Percentiles rank a stretch among this genome's conserved stretches.
These are phyloP conservation scores for Dentipellis sp. DNA, from an alignment of 768 basidiomycete genomes.

Conservation along the genomic window DNA sequence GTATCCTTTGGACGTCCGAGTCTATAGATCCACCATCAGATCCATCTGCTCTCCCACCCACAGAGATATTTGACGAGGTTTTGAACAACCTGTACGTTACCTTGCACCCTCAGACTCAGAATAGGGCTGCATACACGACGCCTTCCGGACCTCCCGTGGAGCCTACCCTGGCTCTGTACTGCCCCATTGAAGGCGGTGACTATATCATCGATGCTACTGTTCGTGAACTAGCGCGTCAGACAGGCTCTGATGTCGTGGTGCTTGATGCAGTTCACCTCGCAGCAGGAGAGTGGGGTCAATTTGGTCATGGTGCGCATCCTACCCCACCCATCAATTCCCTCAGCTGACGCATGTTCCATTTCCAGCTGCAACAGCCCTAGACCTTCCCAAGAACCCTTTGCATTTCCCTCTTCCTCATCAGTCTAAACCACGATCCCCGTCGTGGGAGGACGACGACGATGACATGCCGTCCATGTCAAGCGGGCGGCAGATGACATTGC, in stretches of 20 bases:
- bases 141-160: conserved; percentile 49
- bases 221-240: conserved; percentile 61
- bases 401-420: conserved; percentile 37
- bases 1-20: conserved; percentile 56
- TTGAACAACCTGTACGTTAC: conserved; percentile 68
- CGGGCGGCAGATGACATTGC: conserved; percentile 40
- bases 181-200: conserved; percentile 83
- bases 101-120: conserved; percentile 76
- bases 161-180: conserved; percentile 80
- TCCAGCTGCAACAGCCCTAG: conserved; percentile 59
- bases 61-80: conserved; percentile 68
- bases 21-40: conserved; percentile 23
- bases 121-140: conserved; percentile 54
- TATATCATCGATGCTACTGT: conserved; percentile 76
- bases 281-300: conserved; percentile 80
- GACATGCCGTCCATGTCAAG: conserved; percentile 30
- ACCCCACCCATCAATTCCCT: not conserved
- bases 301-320: conserved; percentile 56
- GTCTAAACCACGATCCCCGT: conserved; percentile 16
- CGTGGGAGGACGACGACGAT: conserved; percentile 38
- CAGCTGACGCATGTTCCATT: not conserved
- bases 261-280: conserved; percentile 80
- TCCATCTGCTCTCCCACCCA: conserved; percentile 45
- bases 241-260: conserved; percentile 74
- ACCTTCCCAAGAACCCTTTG: conserved; percentile 66